Base-by-base conservation (phyloP, 305 asterid species). In the Fraxinus xanthoxyloides region DNA sequence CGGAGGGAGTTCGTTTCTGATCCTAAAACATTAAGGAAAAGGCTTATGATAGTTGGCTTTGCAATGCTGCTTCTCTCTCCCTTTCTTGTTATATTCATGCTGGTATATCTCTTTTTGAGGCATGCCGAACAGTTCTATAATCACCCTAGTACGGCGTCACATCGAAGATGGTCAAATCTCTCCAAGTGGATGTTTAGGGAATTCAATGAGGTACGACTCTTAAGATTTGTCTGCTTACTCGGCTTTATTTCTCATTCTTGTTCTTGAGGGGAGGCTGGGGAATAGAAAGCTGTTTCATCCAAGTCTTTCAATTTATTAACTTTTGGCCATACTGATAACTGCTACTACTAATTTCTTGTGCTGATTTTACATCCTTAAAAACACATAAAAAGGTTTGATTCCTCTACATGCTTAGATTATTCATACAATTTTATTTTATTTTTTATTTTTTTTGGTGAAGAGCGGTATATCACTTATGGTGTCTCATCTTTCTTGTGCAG, bases 81-180 rank as follows among this genome's bases (percentile, higher is more conserved):
- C 15, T 94, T 94, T 82, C 97, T 97, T 4, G 95, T 93, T 76
- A 94, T 97, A 85, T 97, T 94, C 90, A 97, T 97, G 98, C 88
- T 97, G 84, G 98, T 93, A 15, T 97, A 91, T 91, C 98, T 94
- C 86, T 97, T 97, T 90, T 87, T 94, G 90, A 92, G 98, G 86
- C 98, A 97, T 77, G 99, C 98, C 38, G 99, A 94, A 80, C 98
- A 97, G 82, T 97, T 97, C 84, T 97, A 97, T 80, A 93, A 97
- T 82, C 99, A 94, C 85, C 98, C 99, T 35, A 94, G 96, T 82
- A 92, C 92, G 1, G 99, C 98, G 75, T 94, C 98, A 73, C 92
- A 98, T 9, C 93, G 98, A 35, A 88, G 98, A 88, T 97, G 99
- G 99, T 97, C 98, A 87, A 97, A 95, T 89, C 98, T 97, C 73